Conservation (phyloP, 176 grass and related monocot species). For the Dactylis glomerata region DNA sequence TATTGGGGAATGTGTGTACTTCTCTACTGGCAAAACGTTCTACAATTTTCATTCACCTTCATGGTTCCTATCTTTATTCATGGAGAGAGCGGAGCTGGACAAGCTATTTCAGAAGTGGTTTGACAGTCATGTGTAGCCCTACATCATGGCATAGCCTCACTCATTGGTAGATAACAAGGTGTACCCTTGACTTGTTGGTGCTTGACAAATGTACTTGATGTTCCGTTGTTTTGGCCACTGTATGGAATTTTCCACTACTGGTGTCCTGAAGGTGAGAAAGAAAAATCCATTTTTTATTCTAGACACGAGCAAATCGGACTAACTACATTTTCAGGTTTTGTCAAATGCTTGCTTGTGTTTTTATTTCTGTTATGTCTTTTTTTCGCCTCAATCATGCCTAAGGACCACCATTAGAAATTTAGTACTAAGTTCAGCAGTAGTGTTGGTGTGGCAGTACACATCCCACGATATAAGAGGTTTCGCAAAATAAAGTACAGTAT, state of each 20-base stretch:
- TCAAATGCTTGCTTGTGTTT: constrained; percentile 11
- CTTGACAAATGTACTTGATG: background rate
- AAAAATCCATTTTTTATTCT: background rate
- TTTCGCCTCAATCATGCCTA: background rate
- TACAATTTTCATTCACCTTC: background rate
- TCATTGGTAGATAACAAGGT: background rate
- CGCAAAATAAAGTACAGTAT: no score
- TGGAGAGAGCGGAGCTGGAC: background rate
- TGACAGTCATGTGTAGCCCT: background rate
- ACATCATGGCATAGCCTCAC: background rate
- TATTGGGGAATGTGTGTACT: background rate
- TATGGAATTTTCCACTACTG: background rate
- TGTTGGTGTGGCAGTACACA: background rate
- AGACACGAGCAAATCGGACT: background rate
- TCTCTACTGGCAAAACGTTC: background rate
- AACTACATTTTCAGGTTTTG: background rate
- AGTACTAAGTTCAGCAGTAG: background rate
- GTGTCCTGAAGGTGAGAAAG: constrained; percentile 2
- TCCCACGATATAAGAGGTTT: no score
- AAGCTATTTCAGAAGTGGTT: background rate
- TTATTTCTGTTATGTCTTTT: background rate
- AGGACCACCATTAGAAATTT: background rate
- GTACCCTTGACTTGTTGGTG: background rate
- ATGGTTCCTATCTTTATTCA: background rate
- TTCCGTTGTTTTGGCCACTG: background rate